Percentiles rank a stretch among this genome's conserved stretches.
These are phyloP conservation scores for Claviceps sp. DNA, from an alignment of 2,329 filamentous ascomycete species.

Conservation along the genomic window DNA sequence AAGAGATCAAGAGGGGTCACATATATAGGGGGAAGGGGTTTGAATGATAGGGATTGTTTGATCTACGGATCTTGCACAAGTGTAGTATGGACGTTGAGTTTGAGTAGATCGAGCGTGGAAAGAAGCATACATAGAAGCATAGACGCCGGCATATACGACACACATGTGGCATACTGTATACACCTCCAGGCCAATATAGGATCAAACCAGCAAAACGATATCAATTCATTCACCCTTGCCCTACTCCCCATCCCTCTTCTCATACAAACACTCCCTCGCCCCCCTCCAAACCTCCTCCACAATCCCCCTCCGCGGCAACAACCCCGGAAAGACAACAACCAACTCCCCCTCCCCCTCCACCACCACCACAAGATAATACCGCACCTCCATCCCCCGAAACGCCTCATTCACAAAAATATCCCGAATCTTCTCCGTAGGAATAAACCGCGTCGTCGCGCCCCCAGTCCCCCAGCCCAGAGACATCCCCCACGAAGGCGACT, in stretches of 20 bases:
- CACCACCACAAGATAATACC: slow-evolving; percentile 79
- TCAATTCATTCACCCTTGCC: not conserved
- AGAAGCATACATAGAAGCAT: too few species aligned
- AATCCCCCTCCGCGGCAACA: slow-evolving; percentile 61
- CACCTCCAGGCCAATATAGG: too few species aligned
- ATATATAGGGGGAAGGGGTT: too few species aligned
- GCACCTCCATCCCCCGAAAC: slow-evolving; percentile 80
- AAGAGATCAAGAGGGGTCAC: slow-evolving; percentile 5
- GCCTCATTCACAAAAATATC: slow-evolving; percentile 94
- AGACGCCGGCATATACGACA: too few species aligned
- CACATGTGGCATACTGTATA: too few species aligned
- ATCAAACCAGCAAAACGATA: too few species aligned
- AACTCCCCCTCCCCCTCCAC: slow-evolving; percentile 79
- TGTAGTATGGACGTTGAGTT: not conserved
- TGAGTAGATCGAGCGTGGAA: slow-evolving; percentile 5
- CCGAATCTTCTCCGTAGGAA: slow-evolving; percentile 82
- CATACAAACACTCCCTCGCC: slow-evolving; percentile 68
- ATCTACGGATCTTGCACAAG: too few species aligned
- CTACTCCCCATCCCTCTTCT: slow-evolving; percentile 14
- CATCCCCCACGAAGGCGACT: slow-evolving; percentile 33
- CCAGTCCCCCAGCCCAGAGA: slow-evolving; percentile 37
- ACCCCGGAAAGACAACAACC: slow-evolving; percentile 83
- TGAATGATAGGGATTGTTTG: too few species aligned
- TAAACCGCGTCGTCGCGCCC: slow-evolving; percentile 38
- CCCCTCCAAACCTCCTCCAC: slow-evolving; percentile 88